Conservation (phyloP, 202 grass and related monocot species). For the Setaria viridis region DNA sequence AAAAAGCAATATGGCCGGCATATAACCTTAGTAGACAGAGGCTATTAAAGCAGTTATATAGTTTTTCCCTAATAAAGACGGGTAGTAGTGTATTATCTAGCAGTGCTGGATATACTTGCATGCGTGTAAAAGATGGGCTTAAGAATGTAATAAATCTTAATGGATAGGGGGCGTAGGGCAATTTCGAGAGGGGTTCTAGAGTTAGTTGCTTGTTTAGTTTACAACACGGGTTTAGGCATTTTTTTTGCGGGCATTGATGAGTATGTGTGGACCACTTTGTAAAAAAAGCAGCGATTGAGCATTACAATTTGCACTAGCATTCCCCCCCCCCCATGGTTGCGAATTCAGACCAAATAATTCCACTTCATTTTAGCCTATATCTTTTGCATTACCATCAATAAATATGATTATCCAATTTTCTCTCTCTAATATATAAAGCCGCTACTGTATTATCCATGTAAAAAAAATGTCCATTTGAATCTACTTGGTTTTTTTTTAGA, state of each 20-base stretch:
- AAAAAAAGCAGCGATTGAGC: neutral
- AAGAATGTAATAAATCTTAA: too few relatives aligned
- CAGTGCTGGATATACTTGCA: too few relatives aligned
- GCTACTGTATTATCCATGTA: neutral
- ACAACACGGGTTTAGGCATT: too few relatives aligned
- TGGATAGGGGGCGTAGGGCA: too few relatives aligned
- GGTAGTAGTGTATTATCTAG: too few relatives aligned
- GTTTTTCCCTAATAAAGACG: too few relatives aligned
- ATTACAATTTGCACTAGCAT: neutral
- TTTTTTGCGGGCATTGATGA: too few relatives aligned
- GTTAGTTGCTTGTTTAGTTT: too few relatives aligned
- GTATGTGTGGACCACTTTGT: neutral
- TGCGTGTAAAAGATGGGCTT: too few relatives aligned
- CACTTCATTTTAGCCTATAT: neutral
- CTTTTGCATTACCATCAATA: neutral
- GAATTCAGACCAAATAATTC: neutral
- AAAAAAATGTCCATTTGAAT: neutral
- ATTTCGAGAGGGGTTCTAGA: neutral
- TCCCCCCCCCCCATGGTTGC: neutral
- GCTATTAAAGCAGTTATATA: too few relatives aligned
- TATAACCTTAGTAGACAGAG: too few relatives aligned
- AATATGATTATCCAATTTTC: neutral
- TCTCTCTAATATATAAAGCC: neutral
- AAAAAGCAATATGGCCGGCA: too few relatives aligned
- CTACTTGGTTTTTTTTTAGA: neutral